Conservation (phyloP, 1,284 basidiomycete species). For the Moesziomyces globuligerus region DNA sequence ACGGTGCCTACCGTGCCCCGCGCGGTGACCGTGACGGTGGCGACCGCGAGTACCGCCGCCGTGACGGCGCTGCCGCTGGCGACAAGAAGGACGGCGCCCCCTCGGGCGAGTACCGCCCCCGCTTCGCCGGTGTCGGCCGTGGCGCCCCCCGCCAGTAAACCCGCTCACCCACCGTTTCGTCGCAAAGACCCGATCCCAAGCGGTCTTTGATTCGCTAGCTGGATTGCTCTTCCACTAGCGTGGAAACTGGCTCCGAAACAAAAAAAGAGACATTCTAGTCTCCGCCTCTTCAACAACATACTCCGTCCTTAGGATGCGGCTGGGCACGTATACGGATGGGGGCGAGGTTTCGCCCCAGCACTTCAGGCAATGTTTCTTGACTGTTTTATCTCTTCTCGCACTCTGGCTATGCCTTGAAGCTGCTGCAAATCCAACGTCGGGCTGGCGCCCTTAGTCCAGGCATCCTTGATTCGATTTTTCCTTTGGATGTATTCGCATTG, state of each 20-base stretch:
- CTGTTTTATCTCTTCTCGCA: constrained; percentile 2
- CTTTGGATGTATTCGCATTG: constrained; percentile 47
- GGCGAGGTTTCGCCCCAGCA: constrained; percentile 5
- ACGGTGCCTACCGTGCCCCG: constrained; percentile 61
- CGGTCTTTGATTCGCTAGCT: no score
- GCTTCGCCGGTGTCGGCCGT: constrained; percentile 65
- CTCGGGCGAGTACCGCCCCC: constrained; percentile 66
- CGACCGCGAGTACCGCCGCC: constrained; percentile 66
- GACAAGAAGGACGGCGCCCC: constrained; percentile 66
- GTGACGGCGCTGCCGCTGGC: constrained; percentile 48
- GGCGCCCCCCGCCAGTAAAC: constrained; percentile 63
- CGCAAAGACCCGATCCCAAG: not conserved
- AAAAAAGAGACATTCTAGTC: not conserved
- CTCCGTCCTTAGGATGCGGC: no score
- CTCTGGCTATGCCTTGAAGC: constrained; percentile 14
- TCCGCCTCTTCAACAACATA: not conserved
- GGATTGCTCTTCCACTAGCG: no score
- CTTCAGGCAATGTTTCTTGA: not conserved
- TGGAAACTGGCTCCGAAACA: no score
- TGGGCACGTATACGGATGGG: constrained; percentile 33
- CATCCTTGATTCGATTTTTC: constrained; percentile 14
- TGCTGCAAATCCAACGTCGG: constrained; percentile 40
- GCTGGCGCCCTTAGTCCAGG: constrained; percentile 50
- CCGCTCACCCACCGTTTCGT: no score
- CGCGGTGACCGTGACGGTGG: constrained; percentile 64